A percentile compares a stretch with the other conserved stretches of the same genome.
Conservation (phyloP, 202 grass and related monocot genomes). For the Musa balbisiana region DNA sequence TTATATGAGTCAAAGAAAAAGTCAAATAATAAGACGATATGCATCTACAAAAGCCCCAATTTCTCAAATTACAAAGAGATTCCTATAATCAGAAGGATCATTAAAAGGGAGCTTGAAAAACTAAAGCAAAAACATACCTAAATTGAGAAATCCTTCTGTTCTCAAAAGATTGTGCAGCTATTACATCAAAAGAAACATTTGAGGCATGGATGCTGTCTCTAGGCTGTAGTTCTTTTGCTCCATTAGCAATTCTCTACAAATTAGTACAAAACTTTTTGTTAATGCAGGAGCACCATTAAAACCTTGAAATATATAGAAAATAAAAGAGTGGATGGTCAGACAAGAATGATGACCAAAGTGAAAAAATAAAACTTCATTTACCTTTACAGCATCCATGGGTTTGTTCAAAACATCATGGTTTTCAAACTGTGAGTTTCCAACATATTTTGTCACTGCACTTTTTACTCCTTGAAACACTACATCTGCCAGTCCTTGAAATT, state of each 20-base stretch:
- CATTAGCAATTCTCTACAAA: constrained; percentile 52
- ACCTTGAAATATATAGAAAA: not conserved
- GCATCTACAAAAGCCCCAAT: no score
- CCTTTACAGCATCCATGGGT: constrained; percentile 19
- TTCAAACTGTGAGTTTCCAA: constrained; percentile 38
- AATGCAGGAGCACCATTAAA: constrained; percentile 17
- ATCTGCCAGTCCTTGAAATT: constrained; percentile 41
- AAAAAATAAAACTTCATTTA: constrained; percentile 7
- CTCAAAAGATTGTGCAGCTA: constrained; percentile 45
- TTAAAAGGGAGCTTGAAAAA: not conserved
- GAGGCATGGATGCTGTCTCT: constrained; percentile 41
- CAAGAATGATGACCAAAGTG: not conserved
- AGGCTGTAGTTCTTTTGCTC: constrained; percentile 54
- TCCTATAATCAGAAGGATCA: not conserved
- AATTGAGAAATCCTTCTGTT: constrained; percentile 49
- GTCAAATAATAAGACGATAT: no score
- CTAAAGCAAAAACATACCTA: constrained; percentile 44
- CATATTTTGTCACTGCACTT: constrained; percentile 57
- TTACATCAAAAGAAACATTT: constrained; percentile 51
- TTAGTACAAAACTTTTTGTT: constrained; percentile 1
- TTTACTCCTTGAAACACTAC: constrained; percentile 45
- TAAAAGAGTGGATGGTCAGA: constrained; percentile 10
- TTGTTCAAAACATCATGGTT: constrained; percentile 30
- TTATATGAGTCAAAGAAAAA: no score
- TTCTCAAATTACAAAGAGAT: not conserved